These are phyloP conservation scores for Acanthamoeba castellanii DNA, from an alignment of 208 protist genomes.

Conservation along the genomic window DNA sequence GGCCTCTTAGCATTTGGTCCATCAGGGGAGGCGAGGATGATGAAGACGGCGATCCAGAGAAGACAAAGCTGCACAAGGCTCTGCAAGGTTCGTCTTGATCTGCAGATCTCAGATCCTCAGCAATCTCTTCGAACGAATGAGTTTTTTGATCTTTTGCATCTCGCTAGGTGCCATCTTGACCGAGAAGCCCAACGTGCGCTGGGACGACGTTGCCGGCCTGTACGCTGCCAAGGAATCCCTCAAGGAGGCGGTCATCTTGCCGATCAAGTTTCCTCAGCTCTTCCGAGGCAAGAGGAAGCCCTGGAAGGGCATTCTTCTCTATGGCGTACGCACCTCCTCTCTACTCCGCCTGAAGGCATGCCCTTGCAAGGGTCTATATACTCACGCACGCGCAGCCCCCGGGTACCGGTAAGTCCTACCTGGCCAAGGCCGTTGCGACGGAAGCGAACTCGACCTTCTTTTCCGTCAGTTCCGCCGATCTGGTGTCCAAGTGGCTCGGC, in stretches of 20 bases:
- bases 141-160: background rate
- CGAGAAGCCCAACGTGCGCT: conserved; percentile 96
- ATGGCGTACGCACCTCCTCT: conserved; percentile 87
- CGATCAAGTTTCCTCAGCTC: conserved; percentile 96
- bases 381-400: conserved; percentile 87
- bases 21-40: conserved; percentile 82
- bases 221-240: conserved; percentile 96
- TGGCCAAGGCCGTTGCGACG: conserved; percentile 94
- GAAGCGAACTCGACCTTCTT: conserved; percentile 98
- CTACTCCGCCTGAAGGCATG: background rate
- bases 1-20: background rate
- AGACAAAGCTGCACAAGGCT: conserved; percentile 92
- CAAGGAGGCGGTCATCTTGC: conserved; percentile 97
- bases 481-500: conserved; percentile 99
- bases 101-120: background rate
- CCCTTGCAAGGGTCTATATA: background rate
- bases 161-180: conserved; percentile 90
- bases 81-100: conserved; percentile 81
- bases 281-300: conserved; percentile 95
- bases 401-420: conserved; percentile 95
- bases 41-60: conserved; percentile 93
- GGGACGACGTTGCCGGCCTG: conserved; percentile 96
- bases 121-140: background rate
- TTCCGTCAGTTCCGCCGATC: conserved; percentile 96
- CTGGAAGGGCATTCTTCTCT: conserved; percentile 95